Percentiles rank a stretch among this genome's conserved stretches.
These are phyloP conservation scores for Curvularia eragrostidis DNA, from an alignment of 2,329 filamentous ascomycete genomes.

Conservation along the genomic window DNA sequence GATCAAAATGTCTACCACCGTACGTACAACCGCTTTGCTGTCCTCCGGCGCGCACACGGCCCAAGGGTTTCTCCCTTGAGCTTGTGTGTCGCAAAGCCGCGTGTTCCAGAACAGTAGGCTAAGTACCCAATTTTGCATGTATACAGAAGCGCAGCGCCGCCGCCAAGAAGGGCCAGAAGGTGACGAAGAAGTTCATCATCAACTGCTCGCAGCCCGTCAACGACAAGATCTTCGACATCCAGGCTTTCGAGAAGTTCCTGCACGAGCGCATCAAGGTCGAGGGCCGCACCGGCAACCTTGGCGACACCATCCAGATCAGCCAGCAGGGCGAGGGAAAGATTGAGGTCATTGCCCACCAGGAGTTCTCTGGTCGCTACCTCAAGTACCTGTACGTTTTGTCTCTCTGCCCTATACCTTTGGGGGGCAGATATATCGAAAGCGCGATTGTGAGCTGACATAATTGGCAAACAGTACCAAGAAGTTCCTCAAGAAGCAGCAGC, in stretches of 20 bases:
- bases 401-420: too few relatives aligned
- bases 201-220: slow-evolving; percentile 97
- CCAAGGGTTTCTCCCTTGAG: background rate
- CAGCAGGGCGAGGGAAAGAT: slow-evolving; percentile 96
- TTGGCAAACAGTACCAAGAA: slow-evolving; percentile 86
- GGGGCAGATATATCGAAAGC: background rate
- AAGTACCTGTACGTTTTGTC: slow-evolving; percentile 88
- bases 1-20: slow-evolving; percentile 81
- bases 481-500: slow-evolving; percentile 99
- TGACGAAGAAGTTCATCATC: slow-evolving; percentile 98
- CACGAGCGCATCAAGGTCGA: slow-evolving; percentile 99
- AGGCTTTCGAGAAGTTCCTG: slow-evolving; percentile 99
- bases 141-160: slow-evolving; percentile 63
- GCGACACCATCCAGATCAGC: slow-evolving; percentile 87
- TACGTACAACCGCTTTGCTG: slow-evolving; percentile 99
- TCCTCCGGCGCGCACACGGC: slow-evolving; percentile 60
- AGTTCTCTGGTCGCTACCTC: slow-evolving; percentile 98
- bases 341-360: slow-evolving; percentile 95
- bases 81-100: slow-evolving; percentile 16
- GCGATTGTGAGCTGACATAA: slow-evolving; percentile 14
- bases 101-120: slow-evolving; percentile 85
- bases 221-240: slow-evolving; percentile 99
- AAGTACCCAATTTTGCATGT: slow-evolving; percentile 59
- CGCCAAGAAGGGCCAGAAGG: slow-evolving; percentile 67
- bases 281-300: slow-evolving; percentile 96